phyloP scores from a whole-genome alignment of 176 grass and related monocot genomes.

The Avena eriantha region DNA sequence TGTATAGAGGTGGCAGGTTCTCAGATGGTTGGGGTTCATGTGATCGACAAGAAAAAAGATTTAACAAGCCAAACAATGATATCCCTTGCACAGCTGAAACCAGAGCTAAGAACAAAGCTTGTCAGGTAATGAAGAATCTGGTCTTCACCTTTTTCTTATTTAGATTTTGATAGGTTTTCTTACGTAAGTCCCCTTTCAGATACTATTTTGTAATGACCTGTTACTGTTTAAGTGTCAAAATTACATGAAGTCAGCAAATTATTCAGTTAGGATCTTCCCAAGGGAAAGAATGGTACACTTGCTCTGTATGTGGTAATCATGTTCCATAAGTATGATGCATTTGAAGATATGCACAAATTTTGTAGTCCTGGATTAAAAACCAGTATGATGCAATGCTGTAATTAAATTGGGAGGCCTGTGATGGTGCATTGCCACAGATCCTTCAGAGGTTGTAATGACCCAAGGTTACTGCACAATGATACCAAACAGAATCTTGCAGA shows the following conservation, averaged over 20 bases:
- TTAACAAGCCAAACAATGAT: slow-evolving; percentile 90
- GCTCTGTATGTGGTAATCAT: background rate
- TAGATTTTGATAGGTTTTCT: background rate
- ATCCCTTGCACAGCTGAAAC: slow-evolving; percentile 99
- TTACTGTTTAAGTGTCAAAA: background rate
- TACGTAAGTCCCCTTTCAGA: background rate
- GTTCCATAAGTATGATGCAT: background rate
- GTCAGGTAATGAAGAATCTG: slow-evolving; percentile 56
- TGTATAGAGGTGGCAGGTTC: slow-evolving; percentile 80
- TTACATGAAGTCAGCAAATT: background rate
- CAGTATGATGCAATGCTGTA: background rate
- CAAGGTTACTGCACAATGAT: too few relatives aligned
- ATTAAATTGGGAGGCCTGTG: background rate
- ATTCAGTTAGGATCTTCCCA: background rate
- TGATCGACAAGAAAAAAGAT: slow-evolving; percentile 80
- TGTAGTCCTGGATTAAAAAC: background rate
- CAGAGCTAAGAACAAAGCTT: slow-evolving; percentile 97
- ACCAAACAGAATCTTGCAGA: too few relatives aligned
- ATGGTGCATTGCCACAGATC: too few relatives aligned
- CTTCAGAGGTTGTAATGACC: too few relatives aligned
- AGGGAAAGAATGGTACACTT: background rate
- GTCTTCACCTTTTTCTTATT: background rate
- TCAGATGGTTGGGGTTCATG: slow-evolving; percentile 92
- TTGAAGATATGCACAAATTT: background rate
- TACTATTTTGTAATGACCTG: background rate